phyloP scores from a whole-genome alignment of 495 filamentous ascomycete species.

The Penicillium herquei region DNA sequence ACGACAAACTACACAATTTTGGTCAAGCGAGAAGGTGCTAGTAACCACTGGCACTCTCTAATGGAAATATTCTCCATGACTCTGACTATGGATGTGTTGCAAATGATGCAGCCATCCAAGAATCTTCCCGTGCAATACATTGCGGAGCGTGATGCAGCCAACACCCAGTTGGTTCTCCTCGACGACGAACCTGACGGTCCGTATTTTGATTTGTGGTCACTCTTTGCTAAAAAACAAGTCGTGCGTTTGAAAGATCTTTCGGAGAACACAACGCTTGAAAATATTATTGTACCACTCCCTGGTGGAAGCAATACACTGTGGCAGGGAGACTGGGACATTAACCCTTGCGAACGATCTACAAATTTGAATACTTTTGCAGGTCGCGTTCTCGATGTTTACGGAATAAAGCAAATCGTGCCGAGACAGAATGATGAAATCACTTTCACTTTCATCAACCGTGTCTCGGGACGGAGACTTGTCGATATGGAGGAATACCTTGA shows the following conservation, averaged over 20 bases:
- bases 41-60: conserved; percentile 39
- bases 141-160: conserved; percentile 18
- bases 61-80: conserved; percentile 39
- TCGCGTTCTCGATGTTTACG: conserved; percentile 26
- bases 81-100: conserved; percentile 34
- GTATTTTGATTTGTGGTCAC: conserved; percentile 33
- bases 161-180: conserved; percentile 33
- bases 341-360: conserved; percentile 24
- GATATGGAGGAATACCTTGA: conserved; percentile 25
- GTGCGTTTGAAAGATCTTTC: conserved; percentile 23
- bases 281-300: conserved; percentile 36
- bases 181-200: conserved; percentile 35
- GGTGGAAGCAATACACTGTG: conserved; percentile 39
- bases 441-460: conserved; percentile 38
- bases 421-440: conserved; percentile 13
- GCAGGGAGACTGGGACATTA: conserved; percentile 31
- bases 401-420: conserved; percentile 10
- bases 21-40: conserved; percentile 31
- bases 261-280: conserved; percentile 13
- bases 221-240: conserved; percentile 25
- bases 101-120: conserved; percentile 14
- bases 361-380: conserved; percentile 29
- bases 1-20: conserved; percentile 27
- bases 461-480: conserved; percentile 25
- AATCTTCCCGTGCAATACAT: conserved; percentile 12